Percentiles rank a stretch among this genome's conserved stretches.
Evolutionary conservation across 768 basidiomycete genomes (phyloP).

Genomic region (Collybiopsis luxurians): DNA sequence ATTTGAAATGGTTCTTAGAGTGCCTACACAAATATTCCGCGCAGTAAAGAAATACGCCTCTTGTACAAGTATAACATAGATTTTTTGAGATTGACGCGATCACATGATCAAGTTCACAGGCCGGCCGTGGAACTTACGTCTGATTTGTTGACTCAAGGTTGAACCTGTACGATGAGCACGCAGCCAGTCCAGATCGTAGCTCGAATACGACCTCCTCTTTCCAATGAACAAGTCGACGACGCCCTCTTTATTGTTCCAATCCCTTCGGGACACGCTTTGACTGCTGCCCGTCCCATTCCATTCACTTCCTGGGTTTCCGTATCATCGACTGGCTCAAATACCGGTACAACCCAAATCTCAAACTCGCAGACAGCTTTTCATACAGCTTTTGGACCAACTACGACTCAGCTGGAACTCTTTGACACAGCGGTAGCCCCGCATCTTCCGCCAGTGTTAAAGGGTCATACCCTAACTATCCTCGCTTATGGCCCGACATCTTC

Average conservation of each 20-base stretch:
- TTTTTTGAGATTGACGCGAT: background rate
- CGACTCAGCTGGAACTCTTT: slow-evolving; percentile 1
- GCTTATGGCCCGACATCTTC: slow-evolving; percentile 91
- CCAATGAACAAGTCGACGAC: background rate
- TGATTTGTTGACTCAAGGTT: background rate
- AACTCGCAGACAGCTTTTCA: slow-evolving; percentile 3
- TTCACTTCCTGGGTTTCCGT: slow-evolving; percentile 4
- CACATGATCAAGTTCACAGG: background rate
- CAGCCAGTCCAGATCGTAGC: slow-evolving; percentile 3
- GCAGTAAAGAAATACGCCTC: no score
- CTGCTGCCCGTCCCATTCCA: slow-evolving; percentile 1
- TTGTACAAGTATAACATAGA: no score
- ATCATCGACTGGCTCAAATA: background rate
- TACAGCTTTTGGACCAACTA: background rate
- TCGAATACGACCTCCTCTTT: slow-evolving; percentile 5
- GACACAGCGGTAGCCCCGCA: slow-evolving; percentile 2
- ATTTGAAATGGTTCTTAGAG: slow-evolving; percentile 87
- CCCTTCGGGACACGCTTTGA: background rate
- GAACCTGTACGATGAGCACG: background rate
- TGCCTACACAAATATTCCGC: slow-evolving; percentile 83
- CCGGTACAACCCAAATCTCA: background rate
- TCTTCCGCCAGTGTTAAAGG: background rate
- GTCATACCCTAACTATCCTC: slow-evolving; percentile 73
- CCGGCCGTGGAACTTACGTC: no score
- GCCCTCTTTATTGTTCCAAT: background rate